Conservation (phyloP, 1,139 yeast species). For the Arxiozyma heterogenica region DNA sequence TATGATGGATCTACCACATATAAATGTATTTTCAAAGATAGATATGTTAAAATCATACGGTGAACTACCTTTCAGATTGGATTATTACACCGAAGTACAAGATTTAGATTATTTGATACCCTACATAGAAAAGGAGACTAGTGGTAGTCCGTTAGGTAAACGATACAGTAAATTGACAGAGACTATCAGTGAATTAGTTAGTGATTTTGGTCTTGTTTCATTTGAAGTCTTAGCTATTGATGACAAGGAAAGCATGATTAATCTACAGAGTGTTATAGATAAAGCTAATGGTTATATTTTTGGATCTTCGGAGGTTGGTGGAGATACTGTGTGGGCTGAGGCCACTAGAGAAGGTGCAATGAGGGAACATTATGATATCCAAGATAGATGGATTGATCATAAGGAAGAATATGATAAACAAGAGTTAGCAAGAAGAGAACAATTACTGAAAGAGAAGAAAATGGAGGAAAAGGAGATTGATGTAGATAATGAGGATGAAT, state of each 20-base stretch:
- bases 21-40: constrained; percentile 84
- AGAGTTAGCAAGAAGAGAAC: constrained; percentile 37
- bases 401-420: constrained; percentile 71
- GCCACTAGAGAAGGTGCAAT: constrained; percentile 74
- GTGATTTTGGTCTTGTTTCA: constrained; percentile 78
- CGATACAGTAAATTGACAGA: constrained; percentile 62
- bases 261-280: constrained; percentile 65
- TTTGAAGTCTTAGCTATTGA: constrained; percentile 88
- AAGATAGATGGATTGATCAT: constrained; percentile 91
- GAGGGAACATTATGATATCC: constrained; percentile 52
- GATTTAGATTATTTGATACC: constrained; percentile 67
- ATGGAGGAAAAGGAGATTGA: constrained; percentile 34
- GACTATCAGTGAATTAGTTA: constrained; percentile 72
- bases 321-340: constrained; percentile 93
- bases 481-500: constrained; percentile 52
- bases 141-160: constrained; percentile 41
- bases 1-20: constrained; percentile 84
- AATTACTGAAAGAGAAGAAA: constrained; percentile 31
- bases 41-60: constrained; percentile 70
- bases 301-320: constrained; percentile 89
- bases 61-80: constrained; percentile 60
- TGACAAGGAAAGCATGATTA: constrained; percentile 85
- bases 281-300: constrained; percentile 89
- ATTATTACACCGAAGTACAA: constrained; percentile 87
- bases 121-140: constrained; percentile 51